Evolutionary conservation across 305 asterid species (phyloP).

Genomic region (Rubia occidens): DNA sequence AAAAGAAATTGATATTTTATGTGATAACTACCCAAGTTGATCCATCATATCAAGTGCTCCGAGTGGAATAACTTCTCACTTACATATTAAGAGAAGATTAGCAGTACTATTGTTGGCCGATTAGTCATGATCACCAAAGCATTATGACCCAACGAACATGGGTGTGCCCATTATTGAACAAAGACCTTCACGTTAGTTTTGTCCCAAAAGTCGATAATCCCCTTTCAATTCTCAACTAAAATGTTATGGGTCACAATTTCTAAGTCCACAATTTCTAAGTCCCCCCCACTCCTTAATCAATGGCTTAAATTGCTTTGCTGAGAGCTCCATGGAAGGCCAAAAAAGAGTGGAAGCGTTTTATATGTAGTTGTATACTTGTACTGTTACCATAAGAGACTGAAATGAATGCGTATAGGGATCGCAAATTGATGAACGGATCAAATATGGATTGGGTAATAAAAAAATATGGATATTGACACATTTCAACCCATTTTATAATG

Average conservation of each 20-base stretch:
- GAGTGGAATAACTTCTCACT: no score
- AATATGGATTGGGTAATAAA: no score
- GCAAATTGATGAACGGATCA: no score
- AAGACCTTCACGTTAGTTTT: conserved; percentile 22
- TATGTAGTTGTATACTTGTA: no score
- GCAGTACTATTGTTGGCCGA: background rate
- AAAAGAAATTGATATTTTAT: no score
- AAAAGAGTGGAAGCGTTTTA: background rate
- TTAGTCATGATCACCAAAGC: conserved; percentile 6
- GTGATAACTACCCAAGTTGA: no score
- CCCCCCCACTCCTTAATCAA: conserved; percentile 13
- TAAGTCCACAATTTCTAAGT: background rate
- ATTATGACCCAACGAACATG: conserved; percentile 14
- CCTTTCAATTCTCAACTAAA: background rate
- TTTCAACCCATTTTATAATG: no score
- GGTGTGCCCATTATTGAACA: conserved; percentile 16
- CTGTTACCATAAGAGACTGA: no score
- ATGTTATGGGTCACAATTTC: background rate
- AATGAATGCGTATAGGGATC: no score
- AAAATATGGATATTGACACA: no score
- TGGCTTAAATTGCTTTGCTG: conserved; percentile 8
- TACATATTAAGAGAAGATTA: no score
- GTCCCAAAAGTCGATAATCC: conserved; percentile 17
- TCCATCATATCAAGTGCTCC: no score
- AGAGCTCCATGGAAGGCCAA: background rate